These are phyloP conservation scores for Epichloe hybrida DNA, from an alignment of 2,329 filamentous ascomycete species.

Conservation along the genomic window DNA sequence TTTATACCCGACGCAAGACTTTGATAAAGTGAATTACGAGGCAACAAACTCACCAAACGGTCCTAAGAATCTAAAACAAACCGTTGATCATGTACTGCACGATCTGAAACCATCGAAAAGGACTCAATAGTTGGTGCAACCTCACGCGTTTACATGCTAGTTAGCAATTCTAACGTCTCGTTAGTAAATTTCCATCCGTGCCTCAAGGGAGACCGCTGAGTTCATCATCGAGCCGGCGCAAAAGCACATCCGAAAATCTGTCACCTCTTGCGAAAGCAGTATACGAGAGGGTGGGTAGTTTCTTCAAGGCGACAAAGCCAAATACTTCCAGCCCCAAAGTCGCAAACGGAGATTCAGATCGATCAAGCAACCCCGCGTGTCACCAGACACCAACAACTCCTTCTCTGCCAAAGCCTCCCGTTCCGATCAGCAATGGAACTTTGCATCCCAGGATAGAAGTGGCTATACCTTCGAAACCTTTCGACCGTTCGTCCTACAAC, in stretches of 20 bases:
- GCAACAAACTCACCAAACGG: conserved; percentile 42
- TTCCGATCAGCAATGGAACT: not conserved
- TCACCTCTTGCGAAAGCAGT: conserved; percentile 33
- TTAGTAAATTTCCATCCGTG: conserved; percentile 37
- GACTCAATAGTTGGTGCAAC: conserved; percentile 46
- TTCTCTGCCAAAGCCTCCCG: not conserved
- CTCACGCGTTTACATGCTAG: not conserved
- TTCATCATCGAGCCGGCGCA: conserved; percentile 10
- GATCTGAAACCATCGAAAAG: conserved; percentile 59
- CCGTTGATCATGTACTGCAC: conserved; percentile 59
- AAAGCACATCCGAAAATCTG: conserved; percentile 27
- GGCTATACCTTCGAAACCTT: conserved; percentile 30
- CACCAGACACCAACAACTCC: conserved; percentile 3
- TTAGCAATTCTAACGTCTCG: not conserved
- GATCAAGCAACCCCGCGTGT: conserved; percentile 10
- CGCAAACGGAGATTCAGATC: conserved; percentile 23
- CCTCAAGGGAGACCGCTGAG: conserved; percentile 9
- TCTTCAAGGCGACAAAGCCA: conserved; percentile 26
- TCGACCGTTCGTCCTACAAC: conserved; percentile 24
- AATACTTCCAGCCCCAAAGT: conserved; percentile 16
- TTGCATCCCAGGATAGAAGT: conserved; percentile 29
- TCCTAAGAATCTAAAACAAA: conserved; percentile 55
- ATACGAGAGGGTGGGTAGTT: conserved; percentile 27
- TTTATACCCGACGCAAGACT: conserved; percentile 37
- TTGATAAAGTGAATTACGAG: conserved; percentile 61